Conservation (phyloP, 768 basidiomycete genomes). For the Myochromella boudieri region DNA sequence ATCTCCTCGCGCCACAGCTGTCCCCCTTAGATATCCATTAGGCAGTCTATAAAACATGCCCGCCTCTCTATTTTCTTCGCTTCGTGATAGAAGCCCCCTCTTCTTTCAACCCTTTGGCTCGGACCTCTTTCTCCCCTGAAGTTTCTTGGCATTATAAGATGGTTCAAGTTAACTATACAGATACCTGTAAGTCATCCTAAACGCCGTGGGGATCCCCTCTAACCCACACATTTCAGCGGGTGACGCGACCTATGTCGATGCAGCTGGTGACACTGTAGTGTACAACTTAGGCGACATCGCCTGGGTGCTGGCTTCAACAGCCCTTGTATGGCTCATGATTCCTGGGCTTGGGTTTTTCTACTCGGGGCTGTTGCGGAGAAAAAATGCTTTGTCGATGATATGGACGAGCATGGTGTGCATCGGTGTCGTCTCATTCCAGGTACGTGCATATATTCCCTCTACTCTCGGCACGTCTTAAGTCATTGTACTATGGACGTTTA, state of each 20-base stretch:
- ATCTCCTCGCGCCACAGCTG: conserved; percentile 7
- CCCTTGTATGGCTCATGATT: conserved; percentile 85
- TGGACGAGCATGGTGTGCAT: conserved; percentile 75
- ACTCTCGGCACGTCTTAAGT: not conserved
- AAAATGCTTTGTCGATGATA: conserved; percentile 92
- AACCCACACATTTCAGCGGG: conserved; percentile 28
- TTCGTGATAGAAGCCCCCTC: conserved; percentile 3
- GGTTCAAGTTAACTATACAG: conserved; percentile 30
- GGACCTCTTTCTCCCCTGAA: not conserved
- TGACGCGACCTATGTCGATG: conserved; percentile 31
- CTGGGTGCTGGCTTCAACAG: conserved; percentile 68
- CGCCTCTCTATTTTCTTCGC: not conserved
- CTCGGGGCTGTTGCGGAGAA: conserved; percentile 86
- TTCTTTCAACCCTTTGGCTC: not conserved
- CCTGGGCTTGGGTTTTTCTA: conserved; percentile 88
- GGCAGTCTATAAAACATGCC: conserved; percentile 11
- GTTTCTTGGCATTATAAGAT: conserved; percentile 18
- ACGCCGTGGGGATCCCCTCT: not conserved
- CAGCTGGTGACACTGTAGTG: conserved; percentile 28
- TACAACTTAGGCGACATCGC: conserved; percentile 53
- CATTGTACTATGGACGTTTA: conserved; percentile 26
- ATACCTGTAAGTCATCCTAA: conserved; percentile 22
- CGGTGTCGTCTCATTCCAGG: conserved; percentile 84
- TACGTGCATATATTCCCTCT: conserved; percentile 31
- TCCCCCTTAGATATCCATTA: conserved; percentile 6